Evolutionary conservation across 352 stramenopile genomes (phyloP), one percentile per base, ranked within the genome.

Genomic region (Phytophthora syringae): DNA sequence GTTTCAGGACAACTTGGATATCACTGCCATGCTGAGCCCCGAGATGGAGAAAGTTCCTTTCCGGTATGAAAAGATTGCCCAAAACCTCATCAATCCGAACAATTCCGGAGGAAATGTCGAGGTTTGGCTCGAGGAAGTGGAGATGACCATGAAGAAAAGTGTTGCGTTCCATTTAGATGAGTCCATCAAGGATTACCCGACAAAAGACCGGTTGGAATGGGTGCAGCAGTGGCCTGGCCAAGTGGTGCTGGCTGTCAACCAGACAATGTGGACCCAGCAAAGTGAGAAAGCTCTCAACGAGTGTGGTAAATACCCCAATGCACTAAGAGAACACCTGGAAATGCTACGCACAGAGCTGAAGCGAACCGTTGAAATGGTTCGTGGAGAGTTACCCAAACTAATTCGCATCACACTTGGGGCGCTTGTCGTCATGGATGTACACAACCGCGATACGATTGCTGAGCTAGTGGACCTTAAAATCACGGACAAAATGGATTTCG

Each of bases 391-490:
- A 7, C 81, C 90, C n/a, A 98, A 98, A 60, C 64, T 95, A 15
- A 93, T 98, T 60, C 82, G 94, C 1, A 97, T 94, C 48, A 95
- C 94, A 1, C 72, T 98, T 5, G 90, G 90, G 22, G 90, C 95
- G 4, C 77, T 98, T 21, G 90, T 98, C 1, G 94, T 98, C 10
- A 97, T 98, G 87, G 94, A 98, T 61, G 94, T 98, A 7, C 95
- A 98, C 82, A 98, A 98, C 40, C 86, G 94, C 12, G 93, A 98
- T 62, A 97, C 90, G 52, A 97, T 98, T 49, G 88, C 90, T 6
- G 93, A 98, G 60, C 69, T 98, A 24, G 80, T 94, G 42, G 75
- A 93, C 2, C 67, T 96, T 32, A 77, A 93, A 24, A 83, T 95
- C 25, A 81, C 76, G 4, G 76, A 90, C 60, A 88, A 86, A 50